These are phyloP conservation scores for Ogataea nitratoaversa DNA, from an alignment of 805 yeast genomes.

Conservation along the genomic window DNA sequence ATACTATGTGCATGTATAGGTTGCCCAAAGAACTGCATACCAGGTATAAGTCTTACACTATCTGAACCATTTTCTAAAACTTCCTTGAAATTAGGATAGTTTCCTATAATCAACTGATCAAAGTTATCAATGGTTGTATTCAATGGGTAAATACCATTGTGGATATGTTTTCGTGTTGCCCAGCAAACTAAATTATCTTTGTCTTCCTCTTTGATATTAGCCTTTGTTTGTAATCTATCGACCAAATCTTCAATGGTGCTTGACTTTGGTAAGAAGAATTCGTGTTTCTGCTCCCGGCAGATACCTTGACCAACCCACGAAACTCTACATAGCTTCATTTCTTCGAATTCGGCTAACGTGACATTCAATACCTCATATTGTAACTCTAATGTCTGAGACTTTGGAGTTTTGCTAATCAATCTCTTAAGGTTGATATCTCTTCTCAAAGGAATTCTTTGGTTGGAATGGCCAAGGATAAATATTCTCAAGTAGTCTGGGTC, in stretches of 20 bases:
- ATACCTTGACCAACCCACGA: constrained; percentile 73
- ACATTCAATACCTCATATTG: constrained; percentile 77
- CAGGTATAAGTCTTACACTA: constrained; percentile 50
- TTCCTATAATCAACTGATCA: constrained; percentile 44
- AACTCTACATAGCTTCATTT: constrained; percentile 59
- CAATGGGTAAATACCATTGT: constrained; percentile 30
- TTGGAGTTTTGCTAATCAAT: constrained; percentile 41
- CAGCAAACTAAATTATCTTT: constrained; percentile 50
- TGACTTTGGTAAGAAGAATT: constrained; percentile 62
- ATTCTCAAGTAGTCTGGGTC: constrained; percentile 63
- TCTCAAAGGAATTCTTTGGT: constrained; percentile 48
- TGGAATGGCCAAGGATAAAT: constrained; percentile 54
- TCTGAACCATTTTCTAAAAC: constrained; percentile 12
- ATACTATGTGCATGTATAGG: constrained; percentile 68
- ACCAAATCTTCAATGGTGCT: constrained; percentile 54
- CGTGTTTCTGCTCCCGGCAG: constrained; percentile 63
- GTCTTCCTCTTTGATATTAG: constrained; percentile 46
- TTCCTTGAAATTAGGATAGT: constrained; percentile 34
- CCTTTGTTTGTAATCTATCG: constrained; percentile 50
- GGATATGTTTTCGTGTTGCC: constrained; percentile 39
- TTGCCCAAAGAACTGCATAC: constrained; percentile 73
- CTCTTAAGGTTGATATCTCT: constrained; percentile 32
- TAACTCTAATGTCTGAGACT: constrained; percentile 41
- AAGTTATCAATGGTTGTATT: constrained; percentile 37
- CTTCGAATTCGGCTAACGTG: constrained; percentile 73